Percentiles rank a stretch among this genome's conserved stretches.
Conservation (phyloP, 768 basidiomycete genomes). For the Lactifluus echinatus region DNA sequence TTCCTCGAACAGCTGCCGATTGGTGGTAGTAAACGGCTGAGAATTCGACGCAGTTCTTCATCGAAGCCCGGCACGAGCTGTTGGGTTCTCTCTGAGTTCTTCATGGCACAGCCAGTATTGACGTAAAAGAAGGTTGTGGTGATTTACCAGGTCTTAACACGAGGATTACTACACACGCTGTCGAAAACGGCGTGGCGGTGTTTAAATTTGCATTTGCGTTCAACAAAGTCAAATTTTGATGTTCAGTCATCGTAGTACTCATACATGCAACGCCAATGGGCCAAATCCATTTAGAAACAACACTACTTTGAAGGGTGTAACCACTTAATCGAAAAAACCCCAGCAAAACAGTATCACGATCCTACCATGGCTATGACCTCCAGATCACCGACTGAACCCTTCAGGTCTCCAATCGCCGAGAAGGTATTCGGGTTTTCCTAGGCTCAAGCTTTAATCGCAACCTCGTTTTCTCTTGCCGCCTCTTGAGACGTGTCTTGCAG, state of each 20-base stretch:
- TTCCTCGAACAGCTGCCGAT: no score
- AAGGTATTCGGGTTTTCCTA: conserved; percentile 3
- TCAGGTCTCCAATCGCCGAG: conserved; percentile 1
- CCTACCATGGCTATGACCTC: background rate
- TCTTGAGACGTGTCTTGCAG: conserved; percentile 39
- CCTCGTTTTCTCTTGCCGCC: conserved; percentile 36
- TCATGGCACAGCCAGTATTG: no score
- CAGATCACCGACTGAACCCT: background rate
- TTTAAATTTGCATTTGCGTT: background rate
- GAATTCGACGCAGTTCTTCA: no score
- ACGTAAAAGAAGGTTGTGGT: no score
- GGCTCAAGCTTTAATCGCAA: conserved; percentile 39
- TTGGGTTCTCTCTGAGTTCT: no score
- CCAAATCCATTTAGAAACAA: background rate
- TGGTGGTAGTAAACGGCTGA: no score
- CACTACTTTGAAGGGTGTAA: background rate
- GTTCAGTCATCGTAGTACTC: background rate
- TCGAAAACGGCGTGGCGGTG: background rate
- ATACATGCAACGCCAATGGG: background rate
- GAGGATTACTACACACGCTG: no score
- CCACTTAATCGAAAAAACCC: background rate
- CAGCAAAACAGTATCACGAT: background rate
- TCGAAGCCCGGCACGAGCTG: no score
- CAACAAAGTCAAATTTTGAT: background rate
- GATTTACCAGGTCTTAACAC: no score